Conservation (phyloP, 768 basidiomycete species). For the Tulasnella sp. region DNA sequence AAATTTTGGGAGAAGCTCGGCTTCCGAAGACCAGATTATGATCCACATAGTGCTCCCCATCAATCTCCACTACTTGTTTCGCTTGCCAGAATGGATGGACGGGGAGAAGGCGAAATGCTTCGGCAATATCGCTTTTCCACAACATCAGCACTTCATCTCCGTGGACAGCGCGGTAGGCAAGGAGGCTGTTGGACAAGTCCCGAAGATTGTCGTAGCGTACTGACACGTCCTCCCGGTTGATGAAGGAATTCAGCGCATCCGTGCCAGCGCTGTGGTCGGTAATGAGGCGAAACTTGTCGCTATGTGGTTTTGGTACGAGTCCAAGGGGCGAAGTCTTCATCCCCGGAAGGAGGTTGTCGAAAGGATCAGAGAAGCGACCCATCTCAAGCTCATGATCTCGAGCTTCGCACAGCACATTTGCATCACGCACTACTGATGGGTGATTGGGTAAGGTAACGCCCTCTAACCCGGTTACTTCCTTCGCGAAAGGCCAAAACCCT, state of each 20-base stretch:
- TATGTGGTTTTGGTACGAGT: slow-evolving; percentile 46
- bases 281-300: slow-evolving; percentile 48
- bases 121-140: slow-evolving; percentile 48
- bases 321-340: slow-evolving; percentile 51
- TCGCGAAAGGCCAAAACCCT: slow-evolving; percentile 54
- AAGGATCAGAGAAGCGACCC: slow-evolving; percentile 41
- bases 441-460: slow-evolving; percentile 37
- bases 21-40: slow-evolving; percentile 45
- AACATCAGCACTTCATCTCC: slow-evolving; percentile 23
- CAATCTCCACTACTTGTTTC: slow-evolving; percentile 45
- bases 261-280: slow-evolving; percentile 47
- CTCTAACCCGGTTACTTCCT: slow-evolving; percentile 37
- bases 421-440: slow-evolving; percentile 32
- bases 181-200: slow-evolving; percentile 40
- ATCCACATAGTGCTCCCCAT: slow-evolving; percentile 43
- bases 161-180: not conserved
- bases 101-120: slow-evolving; percentile 47
- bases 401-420: slow-evolving; percentile 41
- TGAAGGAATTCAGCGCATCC: slow-evolving; percentile 47
- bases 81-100: slow-evolving; percentile 51
- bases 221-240: slow-evolving; percentile 41
- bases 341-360: slow-evolving; percentile 46
- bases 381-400: slow-evolving; percentile 38
- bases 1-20: slow-evolving; percentile 41
- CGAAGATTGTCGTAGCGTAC: slow-evolving; percentile 46